These are phyloP conservation scores for Herpetospermum pedunculosum DNA, from an alignment of 306 rosid genomes.

Conservation along the genomic window DNA sequence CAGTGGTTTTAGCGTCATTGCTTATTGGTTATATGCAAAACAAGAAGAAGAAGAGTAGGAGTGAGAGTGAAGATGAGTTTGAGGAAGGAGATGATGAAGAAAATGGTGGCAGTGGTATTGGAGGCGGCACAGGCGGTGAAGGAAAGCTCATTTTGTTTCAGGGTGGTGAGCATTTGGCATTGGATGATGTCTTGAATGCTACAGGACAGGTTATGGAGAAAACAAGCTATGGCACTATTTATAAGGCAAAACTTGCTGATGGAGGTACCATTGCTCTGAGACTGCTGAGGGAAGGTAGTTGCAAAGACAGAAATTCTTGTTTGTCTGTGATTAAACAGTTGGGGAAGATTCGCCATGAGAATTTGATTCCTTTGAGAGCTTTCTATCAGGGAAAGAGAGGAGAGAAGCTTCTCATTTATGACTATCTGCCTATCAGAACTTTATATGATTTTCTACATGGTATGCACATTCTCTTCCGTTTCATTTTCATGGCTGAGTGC, in stretches of 20 bases:
- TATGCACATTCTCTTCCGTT: slow-evolving; percentile 20
- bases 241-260: slow-evolving; percentile 93
- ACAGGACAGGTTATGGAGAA: slow-evolving; percentile 97
- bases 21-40: slow-evolving; percentile 77
- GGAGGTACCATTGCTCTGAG: slow-evolving; percentile 85
- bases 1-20: slow-evolving; percentile 80
- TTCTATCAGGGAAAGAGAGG: slow-evolving; percentile 96
- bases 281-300: slow-evolving; percentile 83
- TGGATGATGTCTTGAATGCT: slow-evolving; percentile 93
- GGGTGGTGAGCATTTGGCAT: slow-evolving; percentile 87
- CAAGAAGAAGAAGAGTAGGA: slow-evolving; percentile 61
- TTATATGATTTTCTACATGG: slow-evolving; percentile 87
- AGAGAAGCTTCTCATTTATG: slow-evolving; percentile 91
- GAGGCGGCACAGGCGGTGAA: slow-evolving; percentile 40
- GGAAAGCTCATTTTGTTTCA: slow-evolving; percentile 87
- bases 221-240: slow-evolving; percentile 87
- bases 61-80: slow-evolving; percentile 73
- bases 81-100: slow-evolving; percentile 72
- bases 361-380: slow-evolving; percentile 90
- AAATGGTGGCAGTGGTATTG: slow-evolving; percentile 14
- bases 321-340: slow-evolving; percentile 64
- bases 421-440: slow-evolving; percentile 54
- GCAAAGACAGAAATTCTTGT: slow-evolving; percentile 72
- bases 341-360: slow-evolving; percentile 87
- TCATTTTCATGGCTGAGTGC: neutral